Percentiles rank a stretch among this genome's conserved stretches.
Conservation (phyloP, 768 basidiomycete species). For the Nidula microcarpa region DNA sequence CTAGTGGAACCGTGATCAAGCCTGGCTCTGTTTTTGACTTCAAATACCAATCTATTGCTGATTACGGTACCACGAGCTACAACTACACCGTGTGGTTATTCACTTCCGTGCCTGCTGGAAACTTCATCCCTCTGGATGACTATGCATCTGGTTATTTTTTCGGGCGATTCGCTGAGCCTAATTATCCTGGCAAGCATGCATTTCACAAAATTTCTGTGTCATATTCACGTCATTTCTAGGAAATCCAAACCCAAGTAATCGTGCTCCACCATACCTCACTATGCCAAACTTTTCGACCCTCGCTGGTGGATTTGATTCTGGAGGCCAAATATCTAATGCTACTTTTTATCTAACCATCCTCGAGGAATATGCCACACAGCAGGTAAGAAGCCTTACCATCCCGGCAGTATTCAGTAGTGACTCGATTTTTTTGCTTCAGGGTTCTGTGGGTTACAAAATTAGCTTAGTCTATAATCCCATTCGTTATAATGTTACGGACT, state of each 20-base stretch:
- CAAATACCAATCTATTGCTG: conserved; percentile 29
- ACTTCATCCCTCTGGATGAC: conserved; percentile 17
- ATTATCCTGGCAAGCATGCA: conserved; percentile 34
- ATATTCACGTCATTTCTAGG: conserved; percentile 15
- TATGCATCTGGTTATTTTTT: conserved; percentile 38
- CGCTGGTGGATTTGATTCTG: conserved; percentile 32
- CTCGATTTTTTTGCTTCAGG: conserved; percentile 6
- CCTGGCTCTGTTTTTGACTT: conserved; percentile 41
- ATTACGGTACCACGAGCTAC: conserved; percentile 39
- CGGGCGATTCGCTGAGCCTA: conserved; percentile 37
- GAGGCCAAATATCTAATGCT: conserved; percentile 22
- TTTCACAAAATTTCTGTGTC: background rate
- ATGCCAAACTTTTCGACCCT: conserved; percentile 44
- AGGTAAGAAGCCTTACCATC: conserved; percentile 8
- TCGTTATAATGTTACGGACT: conserved; percentile 9
- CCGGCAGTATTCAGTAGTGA: no score
- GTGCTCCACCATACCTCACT: conserved; percentile 29
- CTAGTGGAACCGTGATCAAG: conserved; percentile 26
- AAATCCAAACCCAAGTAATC: conserved; percentile 35
- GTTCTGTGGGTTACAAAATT: conserved; percentile 18
- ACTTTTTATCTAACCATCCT: conserved; percentile 32
- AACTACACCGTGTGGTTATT: conserved; percentile 38
- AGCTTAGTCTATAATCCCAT: conserved; percentile 14
- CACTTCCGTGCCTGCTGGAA: conserved; percentile 19
- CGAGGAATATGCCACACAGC: conserved; percentile 35